phyloP scores from a whole-genome alignment of 345 rosid species.

The Citrus hindsii region DNA sequence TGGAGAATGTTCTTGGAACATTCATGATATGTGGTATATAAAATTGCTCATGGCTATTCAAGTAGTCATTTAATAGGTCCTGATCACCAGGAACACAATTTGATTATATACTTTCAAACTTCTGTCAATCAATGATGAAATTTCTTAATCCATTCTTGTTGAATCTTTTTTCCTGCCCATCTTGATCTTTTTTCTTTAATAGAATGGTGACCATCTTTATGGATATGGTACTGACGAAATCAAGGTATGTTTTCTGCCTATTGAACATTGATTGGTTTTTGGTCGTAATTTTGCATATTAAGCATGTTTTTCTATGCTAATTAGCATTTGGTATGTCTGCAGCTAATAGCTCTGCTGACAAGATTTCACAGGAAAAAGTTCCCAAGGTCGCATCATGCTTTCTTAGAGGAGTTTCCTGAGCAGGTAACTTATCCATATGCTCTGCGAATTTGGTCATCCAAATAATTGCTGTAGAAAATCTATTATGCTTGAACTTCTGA shows the following conservation, averaged over 20 bases:
- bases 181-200: conserved; percentile 9
- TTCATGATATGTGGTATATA: not conserved
- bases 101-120: not conserved
- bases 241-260: conserved; percentile 41
- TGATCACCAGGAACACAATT: not conserved
- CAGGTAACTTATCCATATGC: conserved; percentile 32
- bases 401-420: conserved; percentile 34
- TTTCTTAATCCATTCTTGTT: conserved; percentile 1
- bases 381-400: conserved; percentile 39
- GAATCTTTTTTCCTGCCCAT: conserved; percentile 2
- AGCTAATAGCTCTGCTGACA: conserved; percentile 64
- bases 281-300: not conserved
- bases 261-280: conserved; percentile 7
- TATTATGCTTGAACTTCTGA: not conserved
- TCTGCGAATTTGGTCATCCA: not conserved
- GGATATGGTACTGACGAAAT: conserved; percentile 58
- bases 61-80: not conserved
- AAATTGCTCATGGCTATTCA: not conserved
- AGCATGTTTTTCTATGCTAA: conserved; percentile 16
- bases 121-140: not conserved
- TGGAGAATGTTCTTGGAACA: not conserved
- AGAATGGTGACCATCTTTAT: conserved; percentile 60
- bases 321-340: conserved; percentile 9
- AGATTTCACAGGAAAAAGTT: conserved; percentile 69
- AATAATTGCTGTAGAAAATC: not conserved